Evolutionary conservation across 768 basidiomycete species (phyloP).

Genomic region (Boletus patriciae): DNA sequence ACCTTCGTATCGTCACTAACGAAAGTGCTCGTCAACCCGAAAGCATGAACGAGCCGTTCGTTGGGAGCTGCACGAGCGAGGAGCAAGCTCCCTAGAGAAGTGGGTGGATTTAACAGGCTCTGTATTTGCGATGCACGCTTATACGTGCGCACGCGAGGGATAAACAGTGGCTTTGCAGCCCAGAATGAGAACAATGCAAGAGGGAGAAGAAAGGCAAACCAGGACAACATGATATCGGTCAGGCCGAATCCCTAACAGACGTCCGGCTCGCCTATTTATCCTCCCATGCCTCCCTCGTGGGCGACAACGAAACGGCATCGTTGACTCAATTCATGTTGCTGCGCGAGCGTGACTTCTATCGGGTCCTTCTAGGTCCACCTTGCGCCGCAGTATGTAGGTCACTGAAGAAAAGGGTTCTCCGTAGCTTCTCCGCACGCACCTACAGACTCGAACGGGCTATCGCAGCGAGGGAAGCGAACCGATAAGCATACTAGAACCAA

Average conservation of each 20-base stretch:
- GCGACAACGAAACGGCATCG: not conserved
- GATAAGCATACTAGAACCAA: not conserved
- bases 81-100: constrained; percentile 16
- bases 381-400: not conserved
- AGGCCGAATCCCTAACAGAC: not conserved
- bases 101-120: constrained; percentile 16
- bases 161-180: not conserved
- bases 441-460: not conserved
- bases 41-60: constrained; percentile 27
- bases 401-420: not conserved
- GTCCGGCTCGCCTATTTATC: constrained; percentile 12
- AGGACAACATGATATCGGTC: constrained; percentile 3
- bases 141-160: constrained; percentile 13
- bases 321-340: not conserved
- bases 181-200: not conserved
- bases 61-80: constrained; percentile 22
- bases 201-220: not conserved
- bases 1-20: constrained; percentile 39
- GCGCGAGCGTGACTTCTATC: not conserved
- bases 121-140: constrained; percentile 4
- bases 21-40: constrained; percentile 49
- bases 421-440: not conserved
- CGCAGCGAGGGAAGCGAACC: not conserved
- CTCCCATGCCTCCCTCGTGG: not conserved
- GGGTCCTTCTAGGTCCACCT: not conserved